Evolutionary conservation across 2,329 filamentous ascomycete genomes (phyloP).

Genomic region (Emydomyces testavorans): DNA sequence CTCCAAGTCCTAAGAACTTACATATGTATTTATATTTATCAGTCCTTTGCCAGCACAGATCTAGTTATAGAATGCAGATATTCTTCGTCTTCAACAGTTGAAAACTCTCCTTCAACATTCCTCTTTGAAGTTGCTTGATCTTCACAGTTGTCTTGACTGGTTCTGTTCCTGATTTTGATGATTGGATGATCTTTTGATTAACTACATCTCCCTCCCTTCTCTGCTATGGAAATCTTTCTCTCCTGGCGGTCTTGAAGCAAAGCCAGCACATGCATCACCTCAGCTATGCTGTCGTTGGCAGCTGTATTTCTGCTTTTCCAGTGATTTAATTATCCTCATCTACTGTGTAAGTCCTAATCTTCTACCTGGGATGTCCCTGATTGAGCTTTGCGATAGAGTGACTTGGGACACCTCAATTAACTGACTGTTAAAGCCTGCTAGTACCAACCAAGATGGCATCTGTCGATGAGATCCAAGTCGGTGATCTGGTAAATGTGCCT

Average conservation of each 20-base stretch:
- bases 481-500: conserved; percentile 80
- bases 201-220: too few species aligned
- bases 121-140: neutral
- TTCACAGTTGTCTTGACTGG: neutral
- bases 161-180: neutral
- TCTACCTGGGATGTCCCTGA: neutral
- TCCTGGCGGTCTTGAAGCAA: neutral
- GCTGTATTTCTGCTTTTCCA: neutral
- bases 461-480: conserved; percentile 52
- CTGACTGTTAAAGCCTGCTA: neutral
- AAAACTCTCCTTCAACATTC: too few species aligned
- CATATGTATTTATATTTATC: too few species aligned
- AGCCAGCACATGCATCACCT: neutral
- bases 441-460: conserved; percentile 25
- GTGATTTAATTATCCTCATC: neutral
- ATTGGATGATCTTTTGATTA: too few species aligned
- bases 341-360: too few species aligned
- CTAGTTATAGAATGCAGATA: too few species aligned
- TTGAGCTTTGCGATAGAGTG: too few species aligned
- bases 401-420: too few species aligned
- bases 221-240: too few species aligned
- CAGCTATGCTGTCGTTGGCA: neutral
- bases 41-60: too few species aligned
- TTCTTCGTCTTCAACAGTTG: too few species aligned
- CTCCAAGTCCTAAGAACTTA: too few species aligned